Evolutionary conservation across 1,284 basidiomycete genomes (phyloP).

Genomic region (Marasmius sp.): DNA sequence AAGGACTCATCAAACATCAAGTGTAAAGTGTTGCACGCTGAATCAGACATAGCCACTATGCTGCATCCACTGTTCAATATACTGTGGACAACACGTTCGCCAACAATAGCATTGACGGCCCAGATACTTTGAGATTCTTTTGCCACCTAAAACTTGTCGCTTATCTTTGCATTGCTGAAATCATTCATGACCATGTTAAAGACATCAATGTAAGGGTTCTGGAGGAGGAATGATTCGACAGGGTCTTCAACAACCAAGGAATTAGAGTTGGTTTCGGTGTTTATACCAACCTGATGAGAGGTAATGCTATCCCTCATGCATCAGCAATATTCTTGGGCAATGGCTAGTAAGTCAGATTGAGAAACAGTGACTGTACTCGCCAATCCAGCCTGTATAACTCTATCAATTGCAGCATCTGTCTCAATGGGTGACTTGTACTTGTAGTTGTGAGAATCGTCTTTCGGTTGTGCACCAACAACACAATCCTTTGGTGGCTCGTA

Average conservation of each 20-base stretch:
- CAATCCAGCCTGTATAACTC: neutral
- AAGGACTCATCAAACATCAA: neutral
- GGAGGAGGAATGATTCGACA: neutral
- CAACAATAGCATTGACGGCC: no score
- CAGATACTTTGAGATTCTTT: neutral
- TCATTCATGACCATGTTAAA: neutral
- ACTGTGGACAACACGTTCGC: neutral
- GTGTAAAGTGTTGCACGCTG: neutral
- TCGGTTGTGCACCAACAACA: neutral
- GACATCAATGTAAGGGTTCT: neutral
- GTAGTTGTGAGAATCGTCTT: neutral
- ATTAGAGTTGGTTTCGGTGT: neutral
- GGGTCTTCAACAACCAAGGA: neutral
- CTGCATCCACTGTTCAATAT: neutral
- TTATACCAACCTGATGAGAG: neutral
- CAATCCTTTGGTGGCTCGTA: neutral
- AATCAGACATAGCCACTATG: neutral
- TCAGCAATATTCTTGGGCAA: neutral
- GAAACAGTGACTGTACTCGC: neutral
- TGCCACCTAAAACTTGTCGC: neutral
- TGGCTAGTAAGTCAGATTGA: neutral
- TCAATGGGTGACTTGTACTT: neutral
- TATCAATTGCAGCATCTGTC: neutral
- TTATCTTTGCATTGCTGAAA: neutral
- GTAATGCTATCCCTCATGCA: neutral